Base-by-base conservation (phyloP, 139 green algal species). In the Chlorella sorokiniana region DNA sequence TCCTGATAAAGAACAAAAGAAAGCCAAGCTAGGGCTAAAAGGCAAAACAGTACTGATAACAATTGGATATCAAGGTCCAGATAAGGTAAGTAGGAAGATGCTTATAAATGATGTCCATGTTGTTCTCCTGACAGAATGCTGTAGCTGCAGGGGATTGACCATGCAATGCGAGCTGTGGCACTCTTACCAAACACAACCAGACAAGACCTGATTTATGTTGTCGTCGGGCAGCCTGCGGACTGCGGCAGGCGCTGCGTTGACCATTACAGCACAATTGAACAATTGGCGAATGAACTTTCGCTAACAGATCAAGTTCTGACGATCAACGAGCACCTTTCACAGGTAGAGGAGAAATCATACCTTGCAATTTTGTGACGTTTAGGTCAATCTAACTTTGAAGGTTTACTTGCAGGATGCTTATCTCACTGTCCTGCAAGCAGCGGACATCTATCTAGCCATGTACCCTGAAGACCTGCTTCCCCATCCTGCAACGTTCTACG, bases 191-290 rank as follows among this genome's bases (percentile, higher is more conserved):
- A 44, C 11, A n/a, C 33, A 18, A 44, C 41, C 5, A 16, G n/a
- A 78, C 38, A 78, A 62, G 52, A 45, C 7, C 31, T 78, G 33
- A 78, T 78, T 51, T 78, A 78, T n/a, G 18, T 78, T 20, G 35
- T 78, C 11, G 71, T 48, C 11, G 71, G 71, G 8, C 71, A 78
- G 29, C 71, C 33, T 42, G 71, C 52, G 25, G 71, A 78, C 31
- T 78, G 71, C n/a, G 71, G 71, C 25, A 11, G 20, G 35, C 38
- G n/a, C 8, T 78, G 71, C n/a, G 41, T 78, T 42, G 71, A 78
- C 20, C 41, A 68, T 51, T 45, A 78, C 35, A 29, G 22, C 31
- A 68, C n/a, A 20, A 44, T 78, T 25, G 33, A 78, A 29, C 38
- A 44, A 29, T 10, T 59, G 11, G 52, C 41, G 5, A 78, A 63